Conservation (phyloP, 2,329 filamentous ascomycete genomes). For the Hypoxylon sp. region DNA sequence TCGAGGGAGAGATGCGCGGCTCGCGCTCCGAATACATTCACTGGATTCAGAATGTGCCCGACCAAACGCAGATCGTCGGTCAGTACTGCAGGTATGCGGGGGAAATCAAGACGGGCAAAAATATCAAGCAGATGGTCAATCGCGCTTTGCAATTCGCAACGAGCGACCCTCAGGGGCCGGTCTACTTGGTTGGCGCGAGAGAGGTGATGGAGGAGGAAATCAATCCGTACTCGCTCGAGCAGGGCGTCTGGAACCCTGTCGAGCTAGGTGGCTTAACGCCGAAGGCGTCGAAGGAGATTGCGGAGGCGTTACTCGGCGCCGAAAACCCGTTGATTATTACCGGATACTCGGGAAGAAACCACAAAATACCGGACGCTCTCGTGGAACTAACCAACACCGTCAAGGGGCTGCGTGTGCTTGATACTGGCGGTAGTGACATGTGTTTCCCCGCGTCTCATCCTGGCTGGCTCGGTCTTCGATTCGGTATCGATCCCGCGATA, state of each 20-base stretch:
- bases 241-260: constrained; percentile 79
- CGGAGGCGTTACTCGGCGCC: constrained; percentile 74
- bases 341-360: constrained; percentile 80
- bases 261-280: constrained; percentile 73
- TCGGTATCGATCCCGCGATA: constrained; percentile 81
- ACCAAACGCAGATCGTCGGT: constrained; percentile 83
- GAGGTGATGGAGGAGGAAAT: constrained; percentile 92
- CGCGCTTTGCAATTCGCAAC: constrained; percentile 86
- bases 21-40: constrained; percentile 88
- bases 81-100: constrained; percentile 89
- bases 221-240: constrained; percentile 77
- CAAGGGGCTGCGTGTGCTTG: constrained; percentile 78
- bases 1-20: constrained; percentile 82
- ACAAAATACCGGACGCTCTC: constrained; percentile 71
- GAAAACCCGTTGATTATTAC: constrained; percentile 78
- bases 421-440: constrained; percentile 85
- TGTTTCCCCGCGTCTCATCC: constrained; percentile 81
- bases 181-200: constrained; percentile 82
- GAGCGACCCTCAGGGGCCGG: constrained; percentile 82
- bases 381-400: constrained; percentile 78
- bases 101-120: constrained; percentile 87
- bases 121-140: constrained; percentile 91
- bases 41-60: constrained; percentile 87
- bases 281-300: constrained; percentile 70
- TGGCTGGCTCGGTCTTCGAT: constrained; percentile 78